These are phyloP conservation scores for Leishmania braziliensis DNA, from an alignment of 208 protist species.

Conservation along the genomic window DNA sequence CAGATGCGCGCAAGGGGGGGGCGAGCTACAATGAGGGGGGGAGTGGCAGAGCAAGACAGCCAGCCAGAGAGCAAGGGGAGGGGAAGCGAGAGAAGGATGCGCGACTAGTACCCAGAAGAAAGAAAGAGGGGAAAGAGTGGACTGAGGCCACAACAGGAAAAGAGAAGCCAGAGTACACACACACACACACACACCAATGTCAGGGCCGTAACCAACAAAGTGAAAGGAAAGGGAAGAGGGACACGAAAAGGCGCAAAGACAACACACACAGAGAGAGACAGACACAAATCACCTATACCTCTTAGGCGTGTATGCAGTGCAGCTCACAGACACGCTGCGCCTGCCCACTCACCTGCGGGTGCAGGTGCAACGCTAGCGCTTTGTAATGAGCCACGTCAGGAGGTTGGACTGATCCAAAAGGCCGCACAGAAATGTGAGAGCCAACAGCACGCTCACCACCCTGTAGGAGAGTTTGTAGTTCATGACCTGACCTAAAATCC, in stretches of 20 bases:
- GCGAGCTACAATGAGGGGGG: not conserved
- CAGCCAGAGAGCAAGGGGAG: slow-evolving; percentile 1
- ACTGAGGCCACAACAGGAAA: not conserved
- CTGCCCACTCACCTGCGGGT: not conserved
- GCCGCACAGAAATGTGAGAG: slow-evolving; percentile 69
- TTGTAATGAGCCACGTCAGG: slow-evolving; percentile 50
- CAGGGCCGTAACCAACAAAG: not conserved
- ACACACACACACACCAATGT: not conserved
- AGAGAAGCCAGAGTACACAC: not conserved
- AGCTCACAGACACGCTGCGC: not conserved
- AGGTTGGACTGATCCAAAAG: slow-evolving; percentile 58
- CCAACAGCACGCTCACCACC: slow-evolving; percentile 39
- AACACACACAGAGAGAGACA: not conserved
- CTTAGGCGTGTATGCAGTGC: not conserved
- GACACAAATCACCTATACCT: not conserved
- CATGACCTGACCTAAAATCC: slow-evolving; percentile 38
- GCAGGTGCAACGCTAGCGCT: not conserved
- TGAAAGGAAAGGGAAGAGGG: not conserved
- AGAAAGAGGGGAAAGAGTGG: not conserved
- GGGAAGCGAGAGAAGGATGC: not conserved
- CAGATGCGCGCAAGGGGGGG: not conserved
- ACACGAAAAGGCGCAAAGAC: not conserved
- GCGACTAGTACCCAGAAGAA: not conserved
- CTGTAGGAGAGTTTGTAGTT: slow-evolving; percentile 54
- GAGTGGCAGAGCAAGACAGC: not conserved